Evolutionary conservation across 176 grass and related monocot genomes (phyloP), one percentile per base, ranked within the genome.

Genomic region (Zoysia pacifica): DNA sequence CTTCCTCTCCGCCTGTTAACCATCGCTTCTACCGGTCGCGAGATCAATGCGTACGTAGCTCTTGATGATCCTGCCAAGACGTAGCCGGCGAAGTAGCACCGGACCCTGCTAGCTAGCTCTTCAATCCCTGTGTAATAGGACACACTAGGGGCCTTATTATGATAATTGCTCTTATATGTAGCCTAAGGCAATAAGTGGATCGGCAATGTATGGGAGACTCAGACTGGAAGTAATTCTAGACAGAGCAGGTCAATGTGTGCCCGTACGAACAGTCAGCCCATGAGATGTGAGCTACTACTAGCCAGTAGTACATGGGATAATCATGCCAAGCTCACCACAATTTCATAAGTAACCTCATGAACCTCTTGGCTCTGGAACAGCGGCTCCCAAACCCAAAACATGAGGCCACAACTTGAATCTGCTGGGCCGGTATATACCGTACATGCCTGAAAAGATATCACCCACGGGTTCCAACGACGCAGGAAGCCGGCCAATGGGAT

Each of bases 401-500:
- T 11, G 19, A 8, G 11, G 58, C 58, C 7, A 18, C 2, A 60
- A 19, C 5, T 28, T 28, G 4, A 20, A 18, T 50, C 75, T 6
- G 19, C 42, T 14, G 43, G 61, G 1, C 46, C 74, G 59, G 20
- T 28, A 45, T 28, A 28, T 28, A 28, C 40, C 4, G 18, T 8
- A 7, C 39, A 38, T 28, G 38, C 36, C 53, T 36, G 35, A 38
- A 63, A 61, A 36, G n/a, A 12, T 5, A 42, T 48, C 18, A 58
- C 14, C 67, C 51, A 82, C 59, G 62, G 80, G 42, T 51, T 78
- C 67, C 79, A 28, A 73, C 18, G 73, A 60, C 6, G 19, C 36
- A 50, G 86, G 86, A 87, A 73, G 47, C 67, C 80, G 3, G 60
- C 74, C 79, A 87, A 87, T 77, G 67, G 54, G 73, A 58, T 20